phyloP scores from a whole-genome alignment of 345 rosid genomes.

The Brassica cretica region DNA sequence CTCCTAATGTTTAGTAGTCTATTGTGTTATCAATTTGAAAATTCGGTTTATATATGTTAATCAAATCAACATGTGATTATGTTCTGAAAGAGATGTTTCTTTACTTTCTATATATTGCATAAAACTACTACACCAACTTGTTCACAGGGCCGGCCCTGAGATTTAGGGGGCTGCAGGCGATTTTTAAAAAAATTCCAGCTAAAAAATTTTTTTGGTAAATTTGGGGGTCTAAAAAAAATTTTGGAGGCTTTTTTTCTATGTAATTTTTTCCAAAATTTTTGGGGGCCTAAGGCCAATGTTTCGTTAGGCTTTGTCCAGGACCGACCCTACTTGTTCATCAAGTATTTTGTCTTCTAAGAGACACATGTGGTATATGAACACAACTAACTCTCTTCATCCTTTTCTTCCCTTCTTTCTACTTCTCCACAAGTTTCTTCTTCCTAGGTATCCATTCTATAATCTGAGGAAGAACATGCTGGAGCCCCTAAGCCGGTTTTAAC shows the following conservation, averaged over 20 bases:
- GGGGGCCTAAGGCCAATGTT: too few relatives aligned
- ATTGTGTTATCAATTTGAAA: neutral
- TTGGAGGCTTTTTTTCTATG: too few relatives aligned
- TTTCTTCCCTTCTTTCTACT: constrained; percentile 70
- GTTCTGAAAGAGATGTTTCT: neutral
- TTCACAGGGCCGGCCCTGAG: too few relatives aligned
- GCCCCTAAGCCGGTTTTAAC: constrained; percentile 97
- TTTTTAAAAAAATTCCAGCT: too few relatives aligned
- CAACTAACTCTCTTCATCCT: neutral
- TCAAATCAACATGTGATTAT: neutral
- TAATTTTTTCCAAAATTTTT: too few relatives aligned
- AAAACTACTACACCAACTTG: too few relatives aligned
- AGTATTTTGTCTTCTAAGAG: constrained; percentile 44
- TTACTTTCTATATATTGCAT: neutral
- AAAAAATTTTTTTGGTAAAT: too few relatives aligned
- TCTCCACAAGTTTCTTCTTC: constrained; percentile 87
- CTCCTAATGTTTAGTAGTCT: neutral
- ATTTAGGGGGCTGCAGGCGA: too few relatives aligned
- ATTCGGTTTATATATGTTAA: neutral
- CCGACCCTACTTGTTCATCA: too few relatives aligned
- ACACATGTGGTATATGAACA: constrained; percentile 50
- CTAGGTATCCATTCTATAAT: constrained; percentile 80
- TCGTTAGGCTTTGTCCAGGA: too few relatives aligned
- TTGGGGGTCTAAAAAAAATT: too few relatives aligned
- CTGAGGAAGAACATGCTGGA: constrained; percentile 84